phyloP scores from a whole-genome alignment of 768 basidiomycete species.

The Psilocybe cyanescens region DNA sequence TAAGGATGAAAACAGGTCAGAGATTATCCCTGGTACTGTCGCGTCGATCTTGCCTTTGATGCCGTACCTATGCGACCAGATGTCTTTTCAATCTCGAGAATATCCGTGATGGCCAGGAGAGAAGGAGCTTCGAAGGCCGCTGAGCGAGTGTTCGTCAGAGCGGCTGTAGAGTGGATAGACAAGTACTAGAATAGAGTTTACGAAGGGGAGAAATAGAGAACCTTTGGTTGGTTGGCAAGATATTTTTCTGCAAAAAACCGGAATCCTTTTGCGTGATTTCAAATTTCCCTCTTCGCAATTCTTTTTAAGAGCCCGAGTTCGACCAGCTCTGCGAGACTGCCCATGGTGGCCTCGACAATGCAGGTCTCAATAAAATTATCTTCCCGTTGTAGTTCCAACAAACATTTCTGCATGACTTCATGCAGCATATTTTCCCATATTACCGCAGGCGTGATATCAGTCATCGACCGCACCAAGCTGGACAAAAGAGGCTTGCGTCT shows the following conservation, averaged over 20 bases:
- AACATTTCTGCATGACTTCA: constrained; percentile 84
- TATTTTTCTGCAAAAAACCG: constrained; percentile 68
- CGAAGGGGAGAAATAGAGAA: constrained; percentile 27
- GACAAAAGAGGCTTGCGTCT: constrained; percentile 85
- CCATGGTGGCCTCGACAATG: constrained; percentile 58
- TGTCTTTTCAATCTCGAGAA: constrained; percentile 94
- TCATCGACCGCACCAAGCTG: constrained; percentile 58
- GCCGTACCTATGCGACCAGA: constrained; percentile 95
- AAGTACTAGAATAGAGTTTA: not conserved
- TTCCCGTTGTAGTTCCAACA: constrained; percentile 65
- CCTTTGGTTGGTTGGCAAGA: constrained; percentile 67
- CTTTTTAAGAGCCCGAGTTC: constrained; percentile 61
- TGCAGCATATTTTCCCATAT: constrained; percentile 96
- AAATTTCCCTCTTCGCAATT: constrained; percentile 68
- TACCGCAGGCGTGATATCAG: constrained; percentile 65
- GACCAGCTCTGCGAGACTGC: constrained; percentile 65
- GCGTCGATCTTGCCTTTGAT: constrained; percentile 97
- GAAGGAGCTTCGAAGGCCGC: constrained; percentile 47
- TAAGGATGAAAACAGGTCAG: constrained; percentile 35
- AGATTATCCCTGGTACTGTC: constrained; percentile 71
- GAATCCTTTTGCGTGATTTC: constrained; percentile 64
- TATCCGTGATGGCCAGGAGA: constrained; percentile 69
- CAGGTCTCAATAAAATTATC: constrained; percentile 59
- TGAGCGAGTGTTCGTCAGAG: constrained; percentile 71
- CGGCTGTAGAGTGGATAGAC: constrained; percentile 55